Conservation (phyloP, 495 filamentous ascomycete genomes). For the Podospora tetraspora region DNA sequence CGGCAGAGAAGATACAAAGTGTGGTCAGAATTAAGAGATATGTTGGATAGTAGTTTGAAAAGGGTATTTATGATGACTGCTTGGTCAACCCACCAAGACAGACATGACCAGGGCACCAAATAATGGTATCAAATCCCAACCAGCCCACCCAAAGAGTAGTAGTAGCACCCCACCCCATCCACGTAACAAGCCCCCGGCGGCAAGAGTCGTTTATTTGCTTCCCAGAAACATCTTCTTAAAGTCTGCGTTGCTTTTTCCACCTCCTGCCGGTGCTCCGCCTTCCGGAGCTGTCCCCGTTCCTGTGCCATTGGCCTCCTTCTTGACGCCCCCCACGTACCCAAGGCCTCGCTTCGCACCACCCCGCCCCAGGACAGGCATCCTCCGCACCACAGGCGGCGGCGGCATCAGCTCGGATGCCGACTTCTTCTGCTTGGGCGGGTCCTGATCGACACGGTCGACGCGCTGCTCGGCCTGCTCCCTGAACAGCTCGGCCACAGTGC, state of each 20-base stretch:
- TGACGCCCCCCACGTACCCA: slow-evolving; percentile 37
- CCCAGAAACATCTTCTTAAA: slow-evolving; percentile 20
- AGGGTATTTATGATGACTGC: neutral
- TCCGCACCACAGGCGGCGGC: slow-evolving; percentile 48
- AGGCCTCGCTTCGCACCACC: slow-evolving; percentile 51
- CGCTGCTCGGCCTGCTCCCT: slow-evolving; percentile 51
- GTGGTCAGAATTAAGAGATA: neutral
- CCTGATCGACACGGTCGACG: slow-evolving; percentile 45
- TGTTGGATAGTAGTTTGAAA: neutral
- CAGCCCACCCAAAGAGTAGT: neutral
- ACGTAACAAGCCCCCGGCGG: neutral
- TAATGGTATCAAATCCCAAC: neutral
- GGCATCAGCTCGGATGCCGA: slow-evolving; percentile 41
- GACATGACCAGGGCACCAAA: neutral
- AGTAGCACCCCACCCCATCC: neutral
- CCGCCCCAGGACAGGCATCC: slow-evolving; percentile 54
- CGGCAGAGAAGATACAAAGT: neutral
- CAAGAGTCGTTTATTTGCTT: neutral
- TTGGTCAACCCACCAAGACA: neutral
- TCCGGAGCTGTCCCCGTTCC: neutral
- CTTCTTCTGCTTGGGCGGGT: slow-evolving; percentile 32
- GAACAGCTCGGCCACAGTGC: slow-evolving; percentile 64
- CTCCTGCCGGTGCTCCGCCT: slow-evolving; percentile 27
- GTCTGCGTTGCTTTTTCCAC: slow-evolving; percentile 62
- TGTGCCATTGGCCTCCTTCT: slow-evolving; percentile 32